Base-by-base conservation (phyloP, 345 rosid genomes). In the Syzygium jambos region DNA sequence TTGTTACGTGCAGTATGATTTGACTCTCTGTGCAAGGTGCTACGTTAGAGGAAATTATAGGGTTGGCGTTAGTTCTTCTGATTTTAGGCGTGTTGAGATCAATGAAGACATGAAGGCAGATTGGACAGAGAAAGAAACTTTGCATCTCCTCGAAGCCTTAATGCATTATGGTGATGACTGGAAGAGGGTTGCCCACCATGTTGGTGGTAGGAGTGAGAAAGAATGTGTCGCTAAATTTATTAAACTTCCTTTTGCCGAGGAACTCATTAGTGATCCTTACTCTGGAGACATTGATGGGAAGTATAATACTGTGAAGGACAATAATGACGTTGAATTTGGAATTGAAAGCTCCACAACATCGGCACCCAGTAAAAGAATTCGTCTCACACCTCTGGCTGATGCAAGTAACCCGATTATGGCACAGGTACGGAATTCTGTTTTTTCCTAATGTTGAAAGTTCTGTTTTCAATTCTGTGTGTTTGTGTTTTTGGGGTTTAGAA, bases 331-430 rank as follows among this genome's bases (percentile, higher is more conserved):
- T 89, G 95, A 92, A 23, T 86, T 86, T 89, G 94, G 89, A 89
- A 84, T 87, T 34, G 94, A 92, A 85, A 73, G 82, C 41, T 68
- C 85, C 53, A 89, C 85, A 13, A 85, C 83, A 43, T 88, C 93
- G 4, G 89, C 93, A 54, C 89, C 94, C 1, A 88, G 84, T 90
- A 96, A 98, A 91, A 93, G 92, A 89, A 89, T 93, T 90, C 91
- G 91, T 56, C 94, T 98, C 46, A 91, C 96, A 3, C 99, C 99
- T 84, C 94, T 98, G 89, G 98, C 96, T 4, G 99, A 98, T 93
- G 95, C 99, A 25, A 98, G 99, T 92, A 98, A 98, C 91, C 99
- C 98, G n/a, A 94, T 98, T 53, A 98, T 98, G 99, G 96, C 96
- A 86, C 99, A 96, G 98, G 99, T 96, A 91, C 82, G 27, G 34